Base-by-base conservation (phyloP, 2,329 filamentous ascomycete genomes). In the Hirsutella thompsonii region DNA sequence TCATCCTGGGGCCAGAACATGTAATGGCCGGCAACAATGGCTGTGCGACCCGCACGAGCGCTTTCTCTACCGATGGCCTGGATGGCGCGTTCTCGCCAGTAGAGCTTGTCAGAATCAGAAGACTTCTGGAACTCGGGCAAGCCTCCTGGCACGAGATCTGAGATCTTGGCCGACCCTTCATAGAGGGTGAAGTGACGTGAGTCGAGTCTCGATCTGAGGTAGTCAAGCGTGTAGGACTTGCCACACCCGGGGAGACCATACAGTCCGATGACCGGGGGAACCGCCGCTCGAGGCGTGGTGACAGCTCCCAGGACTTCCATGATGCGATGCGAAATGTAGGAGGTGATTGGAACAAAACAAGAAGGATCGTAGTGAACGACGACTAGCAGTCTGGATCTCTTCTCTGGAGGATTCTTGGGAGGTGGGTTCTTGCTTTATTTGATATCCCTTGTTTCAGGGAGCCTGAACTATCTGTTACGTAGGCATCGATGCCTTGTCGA, bases 201-300 rank as follows among this genome's bases (percentile, higher is more conserved):
- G 2, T 46, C 52, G 2, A 71, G 53, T 2, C 55, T 16, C 2
- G 52, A 4, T 36, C 59, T 57, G 5, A 79, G 48, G 8, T 64
- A 37, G 0, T 59, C 49, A 13, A 76, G 43, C 6, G 72, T 43
- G 32, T 53, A 61, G 0, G 68, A 64, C 51, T 78, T 78, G 4
- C 74, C 74, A n/a, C 53, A 67, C 1, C 70, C 72, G 2, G 70
- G 57, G 30, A 78, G 18, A 5, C 73, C 74, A 44, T 77, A 78
- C 1, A 79, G 39, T 3, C 72, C 72, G 23, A 79, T 53, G 16
- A 77, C 53, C 2, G 49, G 49, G 11, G 65, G 55, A n/a, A 20
- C 16, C 30, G 5, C 33, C n/a, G 8, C 9, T 18, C 33, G 13
- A 5, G 33, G 5, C 33, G 20, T 4, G 29, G 8, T 10, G 9